Evolutionary conservation across 129 eudicot genomes (phyloP).

Genomic region (Apium graveolens): DNA sequence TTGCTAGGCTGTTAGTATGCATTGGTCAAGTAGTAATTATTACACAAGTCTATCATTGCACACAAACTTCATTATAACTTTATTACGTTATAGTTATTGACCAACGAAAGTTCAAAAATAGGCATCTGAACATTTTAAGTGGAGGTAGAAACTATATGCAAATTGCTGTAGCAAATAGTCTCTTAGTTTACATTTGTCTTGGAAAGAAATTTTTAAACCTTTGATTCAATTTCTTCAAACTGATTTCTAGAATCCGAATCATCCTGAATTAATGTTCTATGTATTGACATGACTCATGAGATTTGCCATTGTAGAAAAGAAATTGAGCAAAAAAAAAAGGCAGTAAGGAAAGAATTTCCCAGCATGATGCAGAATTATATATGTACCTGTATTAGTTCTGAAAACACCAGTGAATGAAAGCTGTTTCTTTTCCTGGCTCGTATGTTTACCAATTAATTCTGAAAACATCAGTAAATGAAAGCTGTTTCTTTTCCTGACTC

Average conservation of each 20-base stretch:
- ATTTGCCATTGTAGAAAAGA: neutral
- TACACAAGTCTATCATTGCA: neutral
- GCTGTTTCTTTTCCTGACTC: too few species aligned
- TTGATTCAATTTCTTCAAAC: neutral
- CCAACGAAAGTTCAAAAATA: too few species aligned
- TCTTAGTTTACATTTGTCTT: neutral
- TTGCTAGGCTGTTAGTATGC: neutral
- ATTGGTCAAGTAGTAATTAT: neutral
- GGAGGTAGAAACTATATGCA: neutral
- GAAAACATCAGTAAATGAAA: too few species aligned
- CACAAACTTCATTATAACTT: neutral
- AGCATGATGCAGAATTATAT: too few species aligned
- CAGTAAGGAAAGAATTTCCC: too few species aligned
- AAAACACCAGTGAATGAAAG: too few species aligned
- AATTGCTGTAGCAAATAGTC: neutral
- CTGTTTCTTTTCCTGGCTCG: too few species aligned
- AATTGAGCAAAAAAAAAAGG: too few species aligned
- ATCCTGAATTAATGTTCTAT: neutral
- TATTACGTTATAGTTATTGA: neutral
- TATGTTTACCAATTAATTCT: too few species aligned
- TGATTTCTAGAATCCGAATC: neutral
- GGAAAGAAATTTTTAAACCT: neutral
- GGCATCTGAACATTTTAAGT: neutral
- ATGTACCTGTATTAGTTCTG: too few species aligned
- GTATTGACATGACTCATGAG: slow-evolving; percentile 4